Base-by-base conservation (phyloP, 2,329 filamentous ascomycete genomes). In the Leptographium wingfieldii region DNA sequence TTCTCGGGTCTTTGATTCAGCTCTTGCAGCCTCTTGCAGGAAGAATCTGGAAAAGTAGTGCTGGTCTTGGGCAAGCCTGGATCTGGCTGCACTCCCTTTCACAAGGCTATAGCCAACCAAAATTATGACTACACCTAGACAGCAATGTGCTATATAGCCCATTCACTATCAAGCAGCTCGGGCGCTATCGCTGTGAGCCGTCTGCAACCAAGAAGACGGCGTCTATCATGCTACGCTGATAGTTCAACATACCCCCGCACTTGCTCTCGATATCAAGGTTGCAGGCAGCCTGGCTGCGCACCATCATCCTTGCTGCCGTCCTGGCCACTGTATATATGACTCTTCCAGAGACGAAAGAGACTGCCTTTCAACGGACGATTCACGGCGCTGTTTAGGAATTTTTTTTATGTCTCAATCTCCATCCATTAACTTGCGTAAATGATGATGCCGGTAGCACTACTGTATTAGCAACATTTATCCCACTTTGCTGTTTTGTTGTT, bases 181-280 rank as follows among this genome's bases (percentile, higher is more conserved):
- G 86, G 67, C 76, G 80, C 57, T 95, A 90, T 70, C 81, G 89
- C 35, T 89, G 89, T 57, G 89, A 95, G 86, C 88, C 0, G 85
- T 92, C 5, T 95, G 95, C 74, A 92, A 90, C 68, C 84, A 88
- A 66, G 88, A 92, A 70, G 90, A 95, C 65, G 91, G 96, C 66
- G 79, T 92, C 27, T 90, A 96, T 66, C 86, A 91, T 66, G 83
- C 91, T 0, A 94, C 89, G 0, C 77, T 96, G 29, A 94, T 90
- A 0, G 92, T 96, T 3, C 87, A 88, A 59, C 90, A 96, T 70
- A 96, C 92, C 0, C 80, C 96, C 0, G 85, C 82, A 0, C 96
- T 96, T 68, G 91, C 91, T 0, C 75, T 95, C 3, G 88, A 94
- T 68, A 88, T 86, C 38, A 95, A 95, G 73, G 86, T 89, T 16